phyloP scores from a whole-genome alignment of 495 filamentous ascomycete species.

The Aspergillus egyptiacus region DNA sequence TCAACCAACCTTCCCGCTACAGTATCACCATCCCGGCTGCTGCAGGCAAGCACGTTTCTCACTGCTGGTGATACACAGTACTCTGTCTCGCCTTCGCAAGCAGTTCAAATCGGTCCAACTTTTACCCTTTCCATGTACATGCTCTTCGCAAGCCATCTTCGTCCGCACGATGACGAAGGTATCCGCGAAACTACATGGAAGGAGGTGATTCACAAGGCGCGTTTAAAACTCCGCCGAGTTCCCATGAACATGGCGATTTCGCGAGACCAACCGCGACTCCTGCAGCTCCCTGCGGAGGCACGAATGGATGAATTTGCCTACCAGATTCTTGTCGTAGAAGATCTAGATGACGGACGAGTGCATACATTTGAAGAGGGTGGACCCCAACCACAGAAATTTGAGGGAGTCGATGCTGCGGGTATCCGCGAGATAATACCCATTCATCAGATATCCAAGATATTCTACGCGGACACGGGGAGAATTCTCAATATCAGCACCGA shows the following conservation, averaged over 20 bases:
- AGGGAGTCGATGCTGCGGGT: slow-evolving; percentile 67
- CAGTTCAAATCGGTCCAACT: slow-evolving; percentile 81
- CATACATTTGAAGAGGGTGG: slow-evolving; percentile 71
- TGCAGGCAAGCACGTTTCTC: slow-evolving; percentile 92
- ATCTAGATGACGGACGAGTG: slow-evolving; percentile 83
- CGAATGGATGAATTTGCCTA: slow-evolving; percentile 75
- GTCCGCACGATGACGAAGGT: slow-evolving; percentile 56
- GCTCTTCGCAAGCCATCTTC: slow-evolving; percentile 80
- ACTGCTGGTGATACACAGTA: slow-evolving; percentile 86
- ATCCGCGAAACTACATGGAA: slow-evolving; percentile 85
- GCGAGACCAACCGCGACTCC: slow-evolving; percentile 10
- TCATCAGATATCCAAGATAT: slow-evolving; percentile 89
- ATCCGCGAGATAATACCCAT: slow-evolving; percentile 81
- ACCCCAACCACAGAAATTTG: slow-evolving; percentile 56
- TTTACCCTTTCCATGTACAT: slow-evolving; percentile 94
- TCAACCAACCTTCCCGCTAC: slow-evolving; percentile 72
- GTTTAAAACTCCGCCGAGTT: slow-evolving; percentile 67
- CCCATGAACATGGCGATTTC: slow-evolving; percentile 37
- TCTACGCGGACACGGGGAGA: slow-evolving; percentile 93
- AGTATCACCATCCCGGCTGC: slow-evolving; percentile 81
- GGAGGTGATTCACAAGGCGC: slow-evolving; percentile 93
- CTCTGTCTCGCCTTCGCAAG: slow-evolving; percentile 50
- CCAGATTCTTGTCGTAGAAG: slow-evolving; percentile 83
- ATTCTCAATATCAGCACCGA: slow-evolving; percentile 84
- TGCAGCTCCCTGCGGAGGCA: slow-evolving; percentile 42